Percentiles rank a stretch among this genome's conserved stretches.
Conservation (phyloP, 2,329 filamentous ascomycete species). For the Fusarium subtropicale region DNA sequence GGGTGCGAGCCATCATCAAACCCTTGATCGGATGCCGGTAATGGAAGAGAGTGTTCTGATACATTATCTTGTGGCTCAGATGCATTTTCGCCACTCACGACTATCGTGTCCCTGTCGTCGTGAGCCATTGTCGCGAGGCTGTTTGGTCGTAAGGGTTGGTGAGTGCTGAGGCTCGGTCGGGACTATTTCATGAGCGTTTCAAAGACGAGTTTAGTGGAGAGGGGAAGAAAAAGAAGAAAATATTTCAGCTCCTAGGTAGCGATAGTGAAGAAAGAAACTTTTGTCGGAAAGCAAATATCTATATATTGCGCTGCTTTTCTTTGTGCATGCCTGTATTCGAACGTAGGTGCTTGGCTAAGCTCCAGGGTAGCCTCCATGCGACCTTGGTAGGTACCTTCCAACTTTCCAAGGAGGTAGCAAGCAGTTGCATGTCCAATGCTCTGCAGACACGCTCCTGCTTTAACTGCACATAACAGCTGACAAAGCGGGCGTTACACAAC, state of each 20-base stretch:
- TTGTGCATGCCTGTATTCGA: not conserved
- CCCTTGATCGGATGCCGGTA: slow-evolving; percentile 12
- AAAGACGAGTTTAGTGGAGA: too few species aligned
- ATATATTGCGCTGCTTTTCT: not conserved
- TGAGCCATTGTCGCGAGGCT: slow-evolving; percentile 12
- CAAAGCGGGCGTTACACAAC: slow-evolving; percentile 10
- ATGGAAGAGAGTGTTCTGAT: slow-evolving; percentile 32
- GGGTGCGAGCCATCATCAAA: slow-evolving; percentile 4
- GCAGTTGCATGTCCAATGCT: not conserved
- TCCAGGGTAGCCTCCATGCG: slow-evolving; percentile 26
- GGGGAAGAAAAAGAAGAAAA: not conserved
- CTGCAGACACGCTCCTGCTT: not conserved
- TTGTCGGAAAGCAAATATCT: not conserved
- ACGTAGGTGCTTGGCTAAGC: not conserved
- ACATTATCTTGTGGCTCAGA: not conserved
- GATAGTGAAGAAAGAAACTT: not conserved
- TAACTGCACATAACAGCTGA: not conserved
- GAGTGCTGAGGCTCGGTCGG: not conserved
- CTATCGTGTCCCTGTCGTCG: slow-evolving; percentile 3
- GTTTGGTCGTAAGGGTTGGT: not conserved
- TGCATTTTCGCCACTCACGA: not conserved
- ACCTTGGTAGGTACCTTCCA: not conserved
- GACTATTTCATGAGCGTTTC: not conserved
- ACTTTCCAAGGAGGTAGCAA: too few species aligned
- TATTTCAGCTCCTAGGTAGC: too few species aligned